phyloP scores from a whole-genome alignment of 768 basidiomycete species.

The Glaciozyma martinii region DNA sequence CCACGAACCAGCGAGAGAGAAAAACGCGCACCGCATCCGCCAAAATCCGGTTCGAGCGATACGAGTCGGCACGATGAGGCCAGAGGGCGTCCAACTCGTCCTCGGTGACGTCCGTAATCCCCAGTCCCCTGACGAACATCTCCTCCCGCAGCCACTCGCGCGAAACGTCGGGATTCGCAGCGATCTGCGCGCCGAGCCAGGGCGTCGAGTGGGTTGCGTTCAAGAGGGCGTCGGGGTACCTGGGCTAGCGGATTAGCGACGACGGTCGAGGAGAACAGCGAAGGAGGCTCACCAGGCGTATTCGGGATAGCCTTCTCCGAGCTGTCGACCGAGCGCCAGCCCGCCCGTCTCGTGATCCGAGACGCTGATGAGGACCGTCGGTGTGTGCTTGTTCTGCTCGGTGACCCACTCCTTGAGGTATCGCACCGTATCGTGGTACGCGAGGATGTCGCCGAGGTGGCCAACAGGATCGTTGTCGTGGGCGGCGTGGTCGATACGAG shows the following conservation, averaged over 20 bases:
- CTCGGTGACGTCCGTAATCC: constrained; percentile 26
- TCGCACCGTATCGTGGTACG: constrained; percentile 33
- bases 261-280: neutral
- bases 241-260: neutral
- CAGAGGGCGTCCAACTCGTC: constrained; percentile 28
- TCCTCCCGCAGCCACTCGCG: constrained; percentile 20
- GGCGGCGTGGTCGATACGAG: neutral
- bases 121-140: constrained; percentile 32
- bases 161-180: constrained; percentile 10
- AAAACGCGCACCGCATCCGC: constrained; percentile 23
- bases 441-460: constrained; percentile 32
- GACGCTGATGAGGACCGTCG: constrained; percentile 33
- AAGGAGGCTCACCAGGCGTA: constrained; percentile 27
- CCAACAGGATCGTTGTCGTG: constrained; percentile 27
- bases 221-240: constrained; percentile 34
- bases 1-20: too few relatives aligned
- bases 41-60: constrained; percentile 21
- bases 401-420: constrained; percentile 30
- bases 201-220: constrained; percentile 32
- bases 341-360: constrained; percentile 37
- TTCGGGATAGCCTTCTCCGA: constrained; percentile 29
- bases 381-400: constrained; percentile 18
- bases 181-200: constrained; percentile 23
- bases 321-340: constrained; percentile 31
- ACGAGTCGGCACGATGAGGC: constrained; percentile 4